A percentile compares a stretch with the other conserved stretches of the same genome.
These are phyloP conservation scores for Diphasiastrum complanatum DNA, from an alignment of 83 land plant genomes.

Conservation along the genomic window DNA sequence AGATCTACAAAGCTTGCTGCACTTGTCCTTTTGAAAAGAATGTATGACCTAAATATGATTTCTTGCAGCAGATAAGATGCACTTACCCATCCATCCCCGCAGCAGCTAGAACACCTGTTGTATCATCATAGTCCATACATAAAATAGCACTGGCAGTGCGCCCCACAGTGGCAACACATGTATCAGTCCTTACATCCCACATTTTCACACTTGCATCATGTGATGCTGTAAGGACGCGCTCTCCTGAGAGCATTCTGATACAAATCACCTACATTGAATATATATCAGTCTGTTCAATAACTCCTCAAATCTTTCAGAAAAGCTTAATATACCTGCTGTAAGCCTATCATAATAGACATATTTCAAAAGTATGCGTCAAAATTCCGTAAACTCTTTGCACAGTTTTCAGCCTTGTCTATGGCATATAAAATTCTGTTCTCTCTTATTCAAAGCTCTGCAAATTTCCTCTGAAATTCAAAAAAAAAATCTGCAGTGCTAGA, in stretches of 20 bases:
- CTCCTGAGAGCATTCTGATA: constrained; percentile 87
- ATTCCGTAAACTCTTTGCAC: no score
- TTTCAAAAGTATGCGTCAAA: no score
- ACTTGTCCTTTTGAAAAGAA: neutral
- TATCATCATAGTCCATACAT: constrained; percentile 93
- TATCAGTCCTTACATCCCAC: constrained; percentile 98
- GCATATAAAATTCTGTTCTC: no score
- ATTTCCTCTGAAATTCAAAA: no score
- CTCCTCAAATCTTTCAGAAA: no score
- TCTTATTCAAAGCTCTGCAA: no score
- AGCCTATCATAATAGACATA: no score
- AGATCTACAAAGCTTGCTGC: neutral
- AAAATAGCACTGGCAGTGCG: constrained; percentile 72
- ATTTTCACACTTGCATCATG: constrained; percentile 96
- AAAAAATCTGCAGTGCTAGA: no score
- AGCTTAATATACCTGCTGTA: no score
- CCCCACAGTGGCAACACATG: constrained; percentile 97
- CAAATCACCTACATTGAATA: constrained; percentile 52
- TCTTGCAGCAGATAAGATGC: neutral
- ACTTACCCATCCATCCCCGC: constrained; percentile 95
- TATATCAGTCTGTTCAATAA: no score
- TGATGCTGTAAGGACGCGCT: constrained; percentile 85
- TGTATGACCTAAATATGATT: neutral
- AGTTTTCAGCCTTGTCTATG: no score
- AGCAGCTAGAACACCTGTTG: constrained; percentile 80